Evolutionary conservation across 192 early-diverging fungal genomes (phyloP).

Genomic region (Entomortierella chlamydospora): DNA sequence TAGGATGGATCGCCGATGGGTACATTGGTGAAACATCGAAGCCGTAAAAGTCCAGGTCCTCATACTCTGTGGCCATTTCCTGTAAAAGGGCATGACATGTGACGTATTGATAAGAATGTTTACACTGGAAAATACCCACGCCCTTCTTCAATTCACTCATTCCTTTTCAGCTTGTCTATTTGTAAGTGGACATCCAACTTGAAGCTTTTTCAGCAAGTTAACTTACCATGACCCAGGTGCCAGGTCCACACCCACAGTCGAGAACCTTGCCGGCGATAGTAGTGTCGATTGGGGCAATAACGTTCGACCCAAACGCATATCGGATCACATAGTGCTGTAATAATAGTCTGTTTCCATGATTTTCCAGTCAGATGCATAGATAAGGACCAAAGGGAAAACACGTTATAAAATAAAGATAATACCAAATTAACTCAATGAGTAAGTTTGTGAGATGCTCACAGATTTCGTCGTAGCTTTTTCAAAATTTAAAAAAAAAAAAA

Average conservation of each 20-base stretch:
- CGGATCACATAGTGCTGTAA: slow-evolving; percentile 52
- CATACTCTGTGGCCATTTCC: slow-evolving; percentile 56
- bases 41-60: slow-evolving; percentile 42
- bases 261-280: slow-evolving; percentile 33
- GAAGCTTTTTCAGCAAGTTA: too few species aligned
- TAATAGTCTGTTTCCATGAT: slow-evolving; percentile 15
- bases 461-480: too few species aligned
- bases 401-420: not conserved
- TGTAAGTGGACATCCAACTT: not conserved
- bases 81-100: not conserved
- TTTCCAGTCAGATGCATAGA: slow-evolving; percentile 38
- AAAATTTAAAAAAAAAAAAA: too few species aligned
- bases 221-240: slow-evolving; percentile 55
- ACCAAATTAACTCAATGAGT: too few species aligned
- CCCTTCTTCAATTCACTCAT: too few species aligned
- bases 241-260: slow-evolving; percentile 52
- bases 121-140: too few species aligned
- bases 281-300: slow-evolving; percentile 40
- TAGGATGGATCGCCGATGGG: slow-evolving; percentile 54
- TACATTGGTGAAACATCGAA: slow-evolving; percentile 52
- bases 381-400: slow-evolving; percentile 13
- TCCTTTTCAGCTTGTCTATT: too few species aligned
- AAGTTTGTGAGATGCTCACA: too few species aligned
- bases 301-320: slow-evolving; percentile 42
- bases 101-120: not conserved